Percentiles rank a stretch among this genome's conserved stretches.
phyloP scores from a whole-genome alignment of 176 grass and related monocot genomes.

The Cocos nucifera region DNA sequence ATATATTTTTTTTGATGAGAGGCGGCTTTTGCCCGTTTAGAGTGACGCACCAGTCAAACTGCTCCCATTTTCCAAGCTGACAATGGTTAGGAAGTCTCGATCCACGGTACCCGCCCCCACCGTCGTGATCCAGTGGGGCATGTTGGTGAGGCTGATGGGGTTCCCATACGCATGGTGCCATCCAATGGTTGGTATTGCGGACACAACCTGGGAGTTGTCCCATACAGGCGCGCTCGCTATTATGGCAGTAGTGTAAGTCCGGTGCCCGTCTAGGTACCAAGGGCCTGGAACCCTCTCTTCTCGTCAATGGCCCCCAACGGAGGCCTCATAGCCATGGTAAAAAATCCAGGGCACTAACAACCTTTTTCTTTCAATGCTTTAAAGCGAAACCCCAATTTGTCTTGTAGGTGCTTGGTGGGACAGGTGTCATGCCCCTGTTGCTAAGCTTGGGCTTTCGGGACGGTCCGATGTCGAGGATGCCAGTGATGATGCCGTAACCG shows the following conservation, averaged over 20 bases:
- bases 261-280: constrained; percentile 93
- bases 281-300: constrained; percentile 82
- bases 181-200: too few species aligned
- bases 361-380: constrained; percentile 1
- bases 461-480: constrained; percentile 10
- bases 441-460: constrained; percentile 3
- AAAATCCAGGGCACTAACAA: constrained; percentile 52
- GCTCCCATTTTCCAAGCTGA: constrained; percentile 52
- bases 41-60: constrained; percentile 84
- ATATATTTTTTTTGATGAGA: too few species aligned
- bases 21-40: constrained; percentile 45
- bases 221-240: constrained; percentile 64
- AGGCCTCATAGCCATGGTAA: constrained; percentile 87
- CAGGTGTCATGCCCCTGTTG: background rate
- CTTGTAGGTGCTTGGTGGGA: background rate
- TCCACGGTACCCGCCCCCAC: too few species aligned
- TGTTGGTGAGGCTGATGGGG: constrained; percentile 91
- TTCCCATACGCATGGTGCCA: constrained; percentile 80
- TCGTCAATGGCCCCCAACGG: constrained; percentile 75
- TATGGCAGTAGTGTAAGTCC: constrained; percentile 93
- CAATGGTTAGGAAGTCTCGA: constrained; percentile 74
- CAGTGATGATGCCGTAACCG: background rate
- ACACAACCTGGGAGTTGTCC: too few species aligned
- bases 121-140: constrained; percentile 94
- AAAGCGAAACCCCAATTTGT: background rate